A percentile compares a stretch with the other conserved stretches of the same genome.
phyloP scores from a whole-genome alignment of 495 filamentous ascomycete genomes.

The Hypomontagnella monticulosa region DNA sequence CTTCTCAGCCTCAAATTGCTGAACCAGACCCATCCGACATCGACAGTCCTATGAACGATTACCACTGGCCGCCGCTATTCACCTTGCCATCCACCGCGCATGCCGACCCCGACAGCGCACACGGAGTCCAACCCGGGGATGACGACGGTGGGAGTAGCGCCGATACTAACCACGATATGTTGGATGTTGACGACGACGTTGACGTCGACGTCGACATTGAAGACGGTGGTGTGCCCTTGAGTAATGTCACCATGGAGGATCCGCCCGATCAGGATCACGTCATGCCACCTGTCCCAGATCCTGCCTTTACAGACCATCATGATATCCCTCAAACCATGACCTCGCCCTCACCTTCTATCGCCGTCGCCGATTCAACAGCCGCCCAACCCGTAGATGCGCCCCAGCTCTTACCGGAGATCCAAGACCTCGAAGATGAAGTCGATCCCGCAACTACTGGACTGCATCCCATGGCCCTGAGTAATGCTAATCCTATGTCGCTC shows the following conservation, averaged over 20 bases:
- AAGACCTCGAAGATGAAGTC: constrained; percentile 34
- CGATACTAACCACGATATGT: constrained; percentile 34
- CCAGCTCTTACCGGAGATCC: constrained; percentile 11
- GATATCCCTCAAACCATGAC: constrained; percentile 15
- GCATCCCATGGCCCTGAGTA: constrained; percentile 40
- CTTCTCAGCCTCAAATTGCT: constrained; percentile 31
- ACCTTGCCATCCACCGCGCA: constrained; percentile 18
- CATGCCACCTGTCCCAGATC: constrained; percentile 21
- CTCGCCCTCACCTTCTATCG: constrained; percentile 16
- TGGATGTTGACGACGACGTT: constrained; percentile 29
- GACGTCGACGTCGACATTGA: constrained; percentile 12
- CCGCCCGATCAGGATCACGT: constrained; percentile 28
- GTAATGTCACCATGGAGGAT: constrained; percentile 43
- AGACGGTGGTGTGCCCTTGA: constrained; percentile 43
- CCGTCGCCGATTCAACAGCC: constrained; percentile 8
- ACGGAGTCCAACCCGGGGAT: constrained; percentile 33
- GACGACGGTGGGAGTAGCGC: constrained; percentile 33
- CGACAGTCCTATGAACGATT: constrained; percentile 35
- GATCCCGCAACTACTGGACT: constrained; percentile 31
- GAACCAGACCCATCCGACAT: constrained; percentile 28
- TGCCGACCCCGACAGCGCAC: constrained; percentile 19
- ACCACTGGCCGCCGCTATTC: constrained; percentile 12
- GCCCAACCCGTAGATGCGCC: constrained; percentile 1
- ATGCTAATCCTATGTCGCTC: constrained; percentile 40
- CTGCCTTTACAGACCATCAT: constrained; percentile 23